A percentile compares a stretch with the other conserved stretches of the same genome.
Evolutionary conservation across 2,329 filamentous ascomycete genomes (phyloP).

Genomic region (Chrysoporthe puriensis): DNA sequence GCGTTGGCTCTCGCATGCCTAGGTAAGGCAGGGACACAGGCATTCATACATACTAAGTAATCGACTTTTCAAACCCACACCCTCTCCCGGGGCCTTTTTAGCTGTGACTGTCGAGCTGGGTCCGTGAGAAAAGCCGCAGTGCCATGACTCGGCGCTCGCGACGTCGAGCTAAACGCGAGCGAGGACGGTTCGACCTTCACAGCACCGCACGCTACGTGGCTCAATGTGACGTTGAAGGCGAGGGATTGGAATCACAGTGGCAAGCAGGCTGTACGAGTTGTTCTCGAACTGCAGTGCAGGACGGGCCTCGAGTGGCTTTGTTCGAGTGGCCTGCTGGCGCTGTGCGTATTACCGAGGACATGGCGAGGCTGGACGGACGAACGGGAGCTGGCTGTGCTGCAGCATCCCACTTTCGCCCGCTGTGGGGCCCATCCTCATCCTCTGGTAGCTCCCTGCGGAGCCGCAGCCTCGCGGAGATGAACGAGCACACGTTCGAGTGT

Average conservation of each 20-base stretch:
- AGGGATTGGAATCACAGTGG: too few relatives aligned
- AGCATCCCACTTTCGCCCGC: background rate
- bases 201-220: too few relatives aligned
- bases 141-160: constrained; percentile 22
- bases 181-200: too few relatives aligned
- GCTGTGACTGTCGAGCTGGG: background rate
- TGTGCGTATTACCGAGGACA: constrained; percentile 10
- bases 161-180: constrained; percentile 4
- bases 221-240: too few relatives aligned
- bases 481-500: background rate
- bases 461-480: background rate
- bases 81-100: too few relatives aligned
- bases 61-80: background rate
- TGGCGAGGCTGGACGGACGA: constrained; percentile 10
- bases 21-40: background rate
- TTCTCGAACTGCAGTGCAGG: too few relatives aligned
- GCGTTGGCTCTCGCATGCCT: background rate
- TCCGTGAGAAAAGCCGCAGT: background rate
- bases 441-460: background rate
- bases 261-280: too few relatives aligned
- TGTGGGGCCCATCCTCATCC: constrained; percentile 1
- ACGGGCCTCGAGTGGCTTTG: too few relatives aligned
- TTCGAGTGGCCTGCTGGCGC: background rate
- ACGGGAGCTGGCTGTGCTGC: background rate
- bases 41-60: background rate